Percentiles rank a stretch among this genome's conserved stretches.
Evolutionary conservation across 768 basidiomycete genomes (phyloP).

Genomic region (Auricularia auricula-judae): DNA sequence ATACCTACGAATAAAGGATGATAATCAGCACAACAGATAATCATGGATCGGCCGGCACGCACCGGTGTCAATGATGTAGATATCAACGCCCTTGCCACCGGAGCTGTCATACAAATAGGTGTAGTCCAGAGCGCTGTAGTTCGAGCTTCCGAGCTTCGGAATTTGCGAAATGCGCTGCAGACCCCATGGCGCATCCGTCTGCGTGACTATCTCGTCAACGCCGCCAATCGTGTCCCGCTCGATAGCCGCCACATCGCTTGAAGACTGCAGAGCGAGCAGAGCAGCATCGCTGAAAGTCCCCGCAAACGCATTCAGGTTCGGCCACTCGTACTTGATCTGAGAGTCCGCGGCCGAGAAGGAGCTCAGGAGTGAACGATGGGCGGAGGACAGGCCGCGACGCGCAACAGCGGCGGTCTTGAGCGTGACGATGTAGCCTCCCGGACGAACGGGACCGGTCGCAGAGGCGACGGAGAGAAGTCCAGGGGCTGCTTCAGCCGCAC

Average conservation of each 20-base stretch:
- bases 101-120: slow-evolving; percentile 12
- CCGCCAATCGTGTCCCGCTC: slow-evolving; percentile 24
- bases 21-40: background rate
- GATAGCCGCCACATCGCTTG: slow-evolving; percentile 18
- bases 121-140: slow-evolving; percentile 14
- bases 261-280: slow-evolving; percentile 17
- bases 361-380: background rate
- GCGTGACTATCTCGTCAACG: slow-evolving; percentile 17
- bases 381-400: background rate
- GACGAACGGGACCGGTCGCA: background rate
- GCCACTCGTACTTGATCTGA: background rate
- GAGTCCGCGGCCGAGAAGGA: background rate
- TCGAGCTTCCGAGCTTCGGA: background rate
- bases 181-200: slow-evolving; percentile 7
- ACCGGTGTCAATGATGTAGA: slow-evolving; percentile 5
- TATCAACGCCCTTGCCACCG: slow-evolving; percentile 2
- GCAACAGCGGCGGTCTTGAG: background rate
- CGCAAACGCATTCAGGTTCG: background rate
- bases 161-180: slow-evolving; percentile 1
- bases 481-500: background rate
- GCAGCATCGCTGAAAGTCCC: slow-evolving; percentile 10
- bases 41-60: background rate
- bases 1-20: background rate
- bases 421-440: background rate
- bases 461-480: background rate